Evolutionary conservation across 768 basidiomycete species (phyloP), one percentile per base, ranked within the genome.

Genomic region (Tulasnella sp.): DNA sequence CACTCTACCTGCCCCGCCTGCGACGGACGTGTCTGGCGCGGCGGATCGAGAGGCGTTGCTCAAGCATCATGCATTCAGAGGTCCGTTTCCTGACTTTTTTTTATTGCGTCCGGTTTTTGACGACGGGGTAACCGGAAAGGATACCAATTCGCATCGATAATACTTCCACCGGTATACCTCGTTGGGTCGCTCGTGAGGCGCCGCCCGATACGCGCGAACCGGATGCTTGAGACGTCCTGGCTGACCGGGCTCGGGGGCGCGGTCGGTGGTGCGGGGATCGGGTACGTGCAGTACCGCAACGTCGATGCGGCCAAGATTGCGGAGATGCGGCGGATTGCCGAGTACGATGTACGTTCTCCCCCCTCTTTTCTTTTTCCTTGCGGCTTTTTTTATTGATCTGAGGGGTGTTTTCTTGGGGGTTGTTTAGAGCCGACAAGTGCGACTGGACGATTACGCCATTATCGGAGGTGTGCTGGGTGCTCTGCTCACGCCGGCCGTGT

Each of bases 391-490:
- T 4, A 48, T 48, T 4, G 17, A 9, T n/a, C n/a, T n/a, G n/a
- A n/a, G n/a, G n/a, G n/a, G n/a, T n/a, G n/a, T n/a, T n/a, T n/a
- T n/a, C n/a, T n/a, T n/a, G n/a, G n/a, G n/a, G n/a, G n/a, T 55
- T 34, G n/a, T n/a, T 8, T 50, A 87, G 84, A 76, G 74, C 12
- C 70, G 72, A 39, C 73, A 77, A 19, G 68, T 85, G 51, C 73
- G 85, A 61, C 73, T 75, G 45, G 80, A 86, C 54, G 87, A 89
- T 66, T 81, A 86, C 65, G 75, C 84, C 19, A 86, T 79, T 1
- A 84, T 89, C 43, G 87, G 87, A 23, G 74, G 75, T 17, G 64
- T 88, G 45, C 68, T 90, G 19, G 76, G 74, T 57, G 77, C 77
- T 14, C 75, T 83, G 12, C 65, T 88, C 2, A 77, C 75, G 3